These are phyloP conservation scores for Botrytis pseudocinerea DNA, from an alignment of 2,329 filamentous ascomycete genomes.

Conservation along the genomic window DNA sequence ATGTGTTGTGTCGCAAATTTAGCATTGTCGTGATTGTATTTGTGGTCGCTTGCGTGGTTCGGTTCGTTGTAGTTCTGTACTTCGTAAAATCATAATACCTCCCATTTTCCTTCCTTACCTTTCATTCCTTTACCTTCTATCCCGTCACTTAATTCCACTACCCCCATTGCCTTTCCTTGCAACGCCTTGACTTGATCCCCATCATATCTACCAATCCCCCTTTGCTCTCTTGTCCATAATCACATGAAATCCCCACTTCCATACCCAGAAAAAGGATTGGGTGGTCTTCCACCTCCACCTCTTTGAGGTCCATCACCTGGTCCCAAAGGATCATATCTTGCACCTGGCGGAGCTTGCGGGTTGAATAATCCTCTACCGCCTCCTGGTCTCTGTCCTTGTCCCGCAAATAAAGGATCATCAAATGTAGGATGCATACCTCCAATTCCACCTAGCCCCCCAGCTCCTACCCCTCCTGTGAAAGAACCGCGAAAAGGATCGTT, in stretches of 20 bases:
- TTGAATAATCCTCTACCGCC: conserved; percentile 52
- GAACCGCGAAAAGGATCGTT: conserved; percentile 75
- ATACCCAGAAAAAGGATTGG: conserved; percentile 61
- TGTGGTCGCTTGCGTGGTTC: not conserved
- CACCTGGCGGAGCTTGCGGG: conserved; percentile 78
- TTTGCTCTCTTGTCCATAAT: not conserved
- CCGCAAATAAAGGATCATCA: conserved; percentile 82
- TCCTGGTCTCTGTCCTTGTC: conserved; percentile 39
- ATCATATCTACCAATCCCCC: not conserved
- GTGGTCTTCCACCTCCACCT: conserved; percentile 48
- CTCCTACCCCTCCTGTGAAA: conserved; percentile 60
- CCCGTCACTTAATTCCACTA: not conserved
- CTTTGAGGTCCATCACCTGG: conserved; percentile 61
- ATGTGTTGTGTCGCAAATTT: not conserved
- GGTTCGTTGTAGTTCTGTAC: not conserved
- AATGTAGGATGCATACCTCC: conserved; percentile 91
- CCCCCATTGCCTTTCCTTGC: not conserved
- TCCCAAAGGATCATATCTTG: conserved; percentile 86
- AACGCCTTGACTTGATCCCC: not conserved
- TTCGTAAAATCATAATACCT: conserved; percentile 4
- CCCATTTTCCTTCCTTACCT: not conserved
- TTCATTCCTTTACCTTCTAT: not conserved
- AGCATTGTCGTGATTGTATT: not conserved
- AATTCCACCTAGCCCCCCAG: conserved; percentile 56
- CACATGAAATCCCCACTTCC: conserved; percentile 57